Evolutionary conservation across 2,329 filamentous ascomycete species (phyloP), one percentile per base, ranked within the genome.

Genomic region (Colletotrichum magnum): DNA sequence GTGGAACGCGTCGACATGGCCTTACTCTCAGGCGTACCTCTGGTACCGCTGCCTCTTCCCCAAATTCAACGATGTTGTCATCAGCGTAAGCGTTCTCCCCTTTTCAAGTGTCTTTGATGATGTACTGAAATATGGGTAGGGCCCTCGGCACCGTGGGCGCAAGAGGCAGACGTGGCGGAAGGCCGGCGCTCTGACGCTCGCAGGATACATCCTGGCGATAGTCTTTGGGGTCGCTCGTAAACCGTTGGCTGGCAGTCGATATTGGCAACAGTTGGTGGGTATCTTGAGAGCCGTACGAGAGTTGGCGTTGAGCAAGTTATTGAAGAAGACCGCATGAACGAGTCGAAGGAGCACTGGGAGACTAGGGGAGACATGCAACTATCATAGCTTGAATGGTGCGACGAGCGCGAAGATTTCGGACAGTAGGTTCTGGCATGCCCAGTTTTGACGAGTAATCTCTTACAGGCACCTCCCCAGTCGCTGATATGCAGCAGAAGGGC

Each of bases 11-110:
- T 77, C 75, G 62, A 77, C 74, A 1, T 82, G 81, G 67, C 81
- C 81, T 1, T 79, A 76, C 67, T 76, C 73, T 2, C 80, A 82
- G 68, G 72, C 70, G 0, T 70, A 78, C 26, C 80, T 74, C 51
- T 82, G 80, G 80, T 82, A 78, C 52, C 72, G 72, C 6, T 77
- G 79, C 58, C 48, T 82, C 43, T 82, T 82, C 32, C 79, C 80
- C 0, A 65, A 59, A 4, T 80, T 76, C 71, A 57, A 60, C 3
- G 78, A 82, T 45, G 78, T 79, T 73, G 58, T 69, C 13, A 81
- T 76, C 51, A 75, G 72, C 21, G 79, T 81, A 68, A 72, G 79
- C 74, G 32, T 6, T 9, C 28, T 9, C 6, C 28, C 28, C 6
- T 7, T 32, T 9, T 2, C 7, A 32, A 9, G 5, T 6, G 1